Percentiles rank a stretch among this genome's conserved stretches.
These are phyloP conservation scores for Podaxis carcinomalis DNA, from an alignment of 768 basidiomycete genomes.

Conservation along the genomic window DNA sequence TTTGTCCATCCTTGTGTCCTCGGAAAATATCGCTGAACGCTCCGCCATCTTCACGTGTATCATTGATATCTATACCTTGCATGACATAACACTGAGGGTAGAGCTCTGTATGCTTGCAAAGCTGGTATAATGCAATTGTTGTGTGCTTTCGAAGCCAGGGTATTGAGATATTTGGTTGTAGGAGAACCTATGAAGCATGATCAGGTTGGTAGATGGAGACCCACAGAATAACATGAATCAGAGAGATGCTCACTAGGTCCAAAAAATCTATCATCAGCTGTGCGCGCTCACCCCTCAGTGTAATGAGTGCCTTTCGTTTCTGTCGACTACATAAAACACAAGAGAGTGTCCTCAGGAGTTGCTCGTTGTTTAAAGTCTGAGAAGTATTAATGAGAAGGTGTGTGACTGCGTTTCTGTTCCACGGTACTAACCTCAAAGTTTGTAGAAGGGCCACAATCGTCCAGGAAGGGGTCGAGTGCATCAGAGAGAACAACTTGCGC, in stretches of 20 bases:
- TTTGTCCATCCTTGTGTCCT: conserved; percentile 15
- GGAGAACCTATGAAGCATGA: conserved; percentile 11
- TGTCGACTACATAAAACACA: neutral
- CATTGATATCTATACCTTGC: conserved; percentile 12
- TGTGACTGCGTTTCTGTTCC: no score
- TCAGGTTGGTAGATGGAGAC: no score
- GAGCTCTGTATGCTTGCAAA: conserved; percentile 21
- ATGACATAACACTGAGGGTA: conserved; percentile 24
- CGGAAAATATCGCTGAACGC: conserved; percentile 25
- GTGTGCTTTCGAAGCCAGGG: neutral
- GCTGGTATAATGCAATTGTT: conserved; percentile 2
- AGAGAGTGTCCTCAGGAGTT: neutral
- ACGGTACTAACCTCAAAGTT: no score
- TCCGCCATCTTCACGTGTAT: conserved; percentile 15
- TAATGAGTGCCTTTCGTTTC: neutral
- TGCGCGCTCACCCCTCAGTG: neutral
- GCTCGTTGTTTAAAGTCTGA: no score
- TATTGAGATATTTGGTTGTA: neutral
- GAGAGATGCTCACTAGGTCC: neutral
- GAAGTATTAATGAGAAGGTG: no score
- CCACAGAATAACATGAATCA: neutral
- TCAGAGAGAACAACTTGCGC: no score
- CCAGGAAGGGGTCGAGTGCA: no score
- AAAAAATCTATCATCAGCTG: neutral
- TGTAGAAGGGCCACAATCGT: no score